Conservation (phyloP, 192 early-diverging fungal species). For the Coemansia sp. region DNA sequence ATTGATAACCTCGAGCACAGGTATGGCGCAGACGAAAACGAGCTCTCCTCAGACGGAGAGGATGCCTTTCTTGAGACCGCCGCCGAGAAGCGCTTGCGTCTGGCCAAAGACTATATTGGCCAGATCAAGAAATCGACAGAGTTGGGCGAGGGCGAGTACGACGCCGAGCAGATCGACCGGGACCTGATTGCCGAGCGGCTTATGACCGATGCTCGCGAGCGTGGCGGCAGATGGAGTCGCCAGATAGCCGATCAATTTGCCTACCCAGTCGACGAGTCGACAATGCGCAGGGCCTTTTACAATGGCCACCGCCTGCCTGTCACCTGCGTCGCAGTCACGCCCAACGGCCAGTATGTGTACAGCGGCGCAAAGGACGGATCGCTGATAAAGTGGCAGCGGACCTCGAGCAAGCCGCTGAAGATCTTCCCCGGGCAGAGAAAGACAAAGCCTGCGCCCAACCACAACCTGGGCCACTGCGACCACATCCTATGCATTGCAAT, state of each 20-base stretch:
- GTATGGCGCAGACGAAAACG: constrained; percentile 15
- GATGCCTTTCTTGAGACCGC: constrained; percentile 79
- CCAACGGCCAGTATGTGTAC: constrained; percentile 66
- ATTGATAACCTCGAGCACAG: constrained; percentile 32
- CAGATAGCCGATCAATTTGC: constrained; percentile 32
- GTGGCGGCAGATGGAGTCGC: constrained; percentile 30
- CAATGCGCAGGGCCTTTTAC: constrained; percentile 18
- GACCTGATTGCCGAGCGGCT: constrained; percentile 90
- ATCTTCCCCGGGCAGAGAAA: constrained; percentile 75
- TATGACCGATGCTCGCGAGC: constrained; percentile 63
- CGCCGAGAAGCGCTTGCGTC: constrained; percentile 85
- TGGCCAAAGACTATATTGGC: constrained; percentile 90
- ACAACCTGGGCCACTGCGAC: constrained; percentile 68
- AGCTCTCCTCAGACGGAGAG: constrained; percentile 50
- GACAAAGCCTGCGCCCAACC: constrained; percentile 37
- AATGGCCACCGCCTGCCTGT: constrained; percentile 71
- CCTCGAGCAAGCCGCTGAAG: constrained; percentile 63
- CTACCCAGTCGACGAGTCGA: constrained; percentile 17
- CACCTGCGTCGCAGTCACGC: constrained; percentile 74
- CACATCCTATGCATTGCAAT: constrained; percentile 70
- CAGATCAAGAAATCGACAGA: constrained; percentile 59
- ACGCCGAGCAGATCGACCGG: constrained; percentile 88
- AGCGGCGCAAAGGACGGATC: constrained; percentile 89
- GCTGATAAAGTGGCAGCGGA: constrained; percentile 82
- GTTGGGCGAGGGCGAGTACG: constrained; percentile 69